phyloP scores from a whole-genome alignment of 805 yeast species.

The Kluyveromyces dobzhanskii region DNA sequence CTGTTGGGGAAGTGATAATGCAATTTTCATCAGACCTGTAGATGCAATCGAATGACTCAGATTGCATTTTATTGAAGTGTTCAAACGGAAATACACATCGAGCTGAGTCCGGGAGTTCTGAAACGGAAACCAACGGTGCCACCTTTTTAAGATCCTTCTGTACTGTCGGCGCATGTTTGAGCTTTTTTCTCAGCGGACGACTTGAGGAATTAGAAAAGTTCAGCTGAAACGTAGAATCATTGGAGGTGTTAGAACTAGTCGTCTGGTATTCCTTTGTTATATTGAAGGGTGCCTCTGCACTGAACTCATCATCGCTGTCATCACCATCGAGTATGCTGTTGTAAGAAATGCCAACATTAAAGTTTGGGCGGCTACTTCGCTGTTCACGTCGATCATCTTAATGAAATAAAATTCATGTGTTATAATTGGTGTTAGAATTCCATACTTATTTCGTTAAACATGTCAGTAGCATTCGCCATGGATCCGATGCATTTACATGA shows the following conservation, averaged over 20 bases:
- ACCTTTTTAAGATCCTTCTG: background rate
- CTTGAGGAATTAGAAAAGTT: background rate
- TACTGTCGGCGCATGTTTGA: background rate
- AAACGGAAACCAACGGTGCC: background rate
- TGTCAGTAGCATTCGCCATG: no score
- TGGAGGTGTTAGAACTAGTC: background rate
- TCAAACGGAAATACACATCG: slow-evolving; percentile 16
- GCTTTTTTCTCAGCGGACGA: slow-evolving; percentile 1
- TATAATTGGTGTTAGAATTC: no score
- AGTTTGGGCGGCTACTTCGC: slow-evolving; percentile 13
- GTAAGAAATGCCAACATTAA: slow-evolving; percentile 14
- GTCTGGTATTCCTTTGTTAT: background rate
- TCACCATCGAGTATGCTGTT: slow-evolving; percentile 20
- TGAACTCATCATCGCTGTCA: slow-evolving; percentile 7
- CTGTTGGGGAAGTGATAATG: slow-evolving; percentile 48
- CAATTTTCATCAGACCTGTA: slow-evolving; percentile 33
- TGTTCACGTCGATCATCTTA: background rate
- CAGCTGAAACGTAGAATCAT: slow-evolving; percentile 2
- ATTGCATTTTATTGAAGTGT: slow-evolving; percentile 43
- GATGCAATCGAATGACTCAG: slow-evolving; percentile 33
- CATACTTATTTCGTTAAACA: no score
- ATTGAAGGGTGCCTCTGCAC: background rate
- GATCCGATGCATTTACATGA: no score
- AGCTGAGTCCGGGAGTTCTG: slow-evolving; percentile 32
- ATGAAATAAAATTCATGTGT: background rate